These are phyloP conservation scores for Eragrostis tef DNA, from an alignment of 202 grass and related monocot species.

Conservation along the genomic window DNA sequence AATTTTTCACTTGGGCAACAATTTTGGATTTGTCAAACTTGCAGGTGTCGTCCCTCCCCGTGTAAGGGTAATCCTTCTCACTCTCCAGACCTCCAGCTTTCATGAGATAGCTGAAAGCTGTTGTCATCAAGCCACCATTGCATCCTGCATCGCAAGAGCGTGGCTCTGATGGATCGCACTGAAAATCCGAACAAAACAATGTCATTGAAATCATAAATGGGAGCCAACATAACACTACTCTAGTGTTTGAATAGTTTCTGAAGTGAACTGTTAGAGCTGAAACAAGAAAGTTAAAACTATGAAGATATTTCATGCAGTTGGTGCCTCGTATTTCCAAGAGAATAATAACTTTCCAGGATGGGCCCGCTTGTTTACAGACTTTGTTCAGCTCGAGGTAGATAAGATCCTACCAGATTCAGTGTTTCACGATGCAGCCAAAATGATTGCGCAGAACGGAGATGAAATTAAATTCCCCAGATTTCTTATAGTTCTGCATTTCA, in stretches of 20 bases:
- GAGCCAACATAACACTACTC: background rate
- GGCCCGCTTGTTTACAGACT: background rate
- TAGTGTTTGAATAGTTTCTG: background rate
- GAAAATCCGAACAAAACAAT: slow-evolving; percentile 27
- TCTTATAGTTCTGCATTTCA: background rate
- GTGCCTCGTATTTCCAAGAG: background rate
- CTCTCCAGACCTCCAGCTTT: slow-evolving; percentile 76
- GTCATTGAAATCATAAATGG: slow-evolving; percentile 6
- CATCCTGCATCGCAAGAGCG: slow-evolving; percentile 75
- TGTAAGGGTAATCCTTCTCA: slow-evolving; percentile 82
- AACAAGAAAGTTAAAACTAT: background rate
- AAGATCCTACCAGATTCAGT: too few relatives aligned
- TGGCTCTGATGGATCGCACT: slow-evolving; percentile 77
- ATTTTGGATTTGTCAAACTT: slow-evolving; percentile 90
- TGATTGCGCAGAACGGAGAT: background rate
- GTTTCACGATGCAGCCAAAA: background rate
- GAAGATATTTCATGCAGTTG: background rate
- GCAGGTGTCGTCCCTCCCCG: slow-evolving; percentile 56
- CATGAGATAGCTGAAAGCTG: slow-evolving; percentile 73
- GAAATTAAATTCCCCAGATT: background rate
- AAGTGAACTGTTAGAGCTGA: background rate
- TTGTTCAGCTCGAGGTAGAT: background rate
- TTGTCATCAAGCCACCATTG: slow-evolving; percentile 93
- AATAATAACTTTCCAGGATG: background rate
- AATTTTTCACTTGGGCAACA: slow-evolving; percentile 75